Conservation (phyloP, 371 early-diverging fungal genomes). For the Dipsacomyces acuminosporus region DNA sequence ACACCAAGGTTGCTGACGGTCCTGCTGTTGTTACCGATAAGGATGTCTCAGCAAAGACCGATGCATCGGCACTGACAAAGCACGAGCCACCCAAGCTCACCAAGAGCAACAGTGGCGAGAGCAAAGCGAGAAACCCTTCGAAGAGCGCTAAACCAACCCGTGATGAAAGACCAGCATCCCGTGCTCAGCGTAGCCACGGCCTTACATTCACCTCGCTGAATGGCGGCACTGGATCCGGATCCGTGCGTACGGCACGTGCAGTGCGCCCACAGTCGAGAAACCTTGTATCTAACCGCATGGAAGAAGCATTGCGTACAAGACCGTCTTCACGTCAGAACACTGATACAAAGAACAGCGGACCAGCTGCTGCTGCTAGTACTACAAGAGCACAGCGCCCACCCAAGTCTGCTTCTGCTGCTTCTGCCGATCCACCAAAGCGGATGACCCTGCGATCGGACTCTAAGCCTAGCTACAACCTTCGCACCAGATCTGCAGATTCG, state of each 20-base stretch:
- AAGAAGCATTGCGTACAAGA: constrained; percentile 32
- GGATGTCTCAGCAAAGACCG: too few species aligned
- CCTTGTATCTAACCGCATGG: constrained; percentile 30
- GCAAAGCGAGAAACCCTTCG: too few species aligned
- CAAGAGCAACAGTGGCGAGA: too few species aligned
- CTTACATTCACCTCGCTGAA: constrained; percentile 32
- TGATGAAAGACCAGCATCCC: constrained; percentile 3
- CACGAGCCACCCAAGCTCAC: too few species aligned
- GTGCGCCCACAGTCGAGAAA: constrained; percentile 28
- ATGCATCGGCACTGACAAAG: too few species aligned
- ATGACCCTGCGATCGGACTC: constrained; percentile 36
- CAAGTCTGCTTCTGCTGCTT: not conserved
- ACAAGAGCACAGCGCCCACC: constrained; percentile 10
- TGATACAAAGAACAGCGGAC: not conserved
- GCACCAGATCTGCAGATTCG: too few species aligned
- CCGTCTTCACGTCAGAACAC: not conserved
- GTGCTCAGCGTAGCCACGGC: constrained; percentile 17
- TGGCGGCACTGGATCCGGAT: not conserved
- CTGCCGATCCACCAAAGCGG: constrained; percentile 7
- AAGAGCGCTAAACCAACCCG: too few species aligned
- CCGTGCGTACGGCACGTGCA: constrained; percentile 14
- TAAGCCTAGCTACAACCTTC: not conserved
- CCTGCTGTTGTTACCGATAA: too few species aligned
- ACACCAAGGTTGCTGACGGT: constrained; percentile 8
- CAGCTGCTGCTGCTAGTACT: too few species aligned